phyloP scores from a whole-genome alignment of 352 stramenopile genomes.

The Pythium brachiatum region DNA sequence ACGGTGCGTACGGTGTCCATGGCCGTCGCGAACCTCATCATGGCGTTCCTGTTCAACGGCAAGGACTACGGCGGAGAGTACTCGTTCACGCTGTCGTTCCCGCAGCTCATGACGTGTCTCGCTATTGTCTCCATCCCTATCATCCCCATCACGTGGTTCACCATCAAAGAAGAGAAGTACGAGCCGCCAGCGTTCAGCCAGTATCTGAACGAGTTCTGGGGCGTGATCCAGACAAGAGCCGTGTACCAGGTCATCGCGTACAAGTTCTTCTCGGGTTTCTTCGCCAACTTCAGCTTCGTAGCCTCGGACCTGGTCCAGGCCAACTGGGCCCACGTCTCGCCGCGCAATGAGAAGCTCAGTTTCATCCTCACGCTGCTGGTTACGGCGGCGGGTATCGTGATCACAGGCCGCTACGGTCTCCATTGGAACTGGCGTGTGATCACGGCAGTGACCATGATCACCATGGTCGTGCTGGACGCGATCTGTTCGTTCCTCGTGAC shows the following conservation, averaged over 20 bases:
- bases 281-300: conserved; percentile 31
- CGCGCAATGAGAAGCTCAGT: conserved; percentile 27
- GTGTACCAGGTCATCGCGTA: conserved; percentile 35
- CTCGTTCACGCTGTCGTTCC: conserved; percentile 31
- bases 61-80: conserved; percentile 39
- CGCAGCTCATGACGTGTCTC: conserved; percentile 29
- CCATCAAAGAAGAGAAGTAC: conserved; percentile 24
- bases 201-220: conserved; percentile 31
- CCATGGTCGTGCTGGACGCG: conserved; percentile 28
- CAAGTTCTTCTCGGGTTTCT: conserved; percentile 31
- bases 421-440: conserved; percentile 32
- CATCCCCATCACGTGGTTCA: conserved; percentile 30
- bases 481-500: conserved; percentile 32
- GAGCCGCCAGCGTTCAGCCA: conserved; percentile 19
- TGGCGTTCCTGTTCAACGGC: conserved; percentile 40
- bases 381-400: conserved; percentile 21
- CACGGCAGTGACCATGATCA: conserved; percentile 31
- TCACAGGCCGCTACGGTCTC: conserved; percentile 28
- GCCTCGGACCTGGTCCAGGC: conserved; percentile 24
- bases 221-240: conserved; percentile 26
- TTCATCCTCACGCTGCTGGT: conserved; percentile 25
- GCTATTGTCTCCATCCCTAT: conserved; percentile 20
- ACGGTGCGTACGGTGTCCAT: conserved; percentile 33
- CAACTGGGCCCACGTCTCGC: conserved; percentile 33
- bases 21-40: conserved; percentile 26